A percentile compares a stretch with the other conserved stretches of the same genome.
phyloP scores from a whole-genome alignment of 1,284 basidiomycete genomes.

The Stereum hirsutum region DNA sequence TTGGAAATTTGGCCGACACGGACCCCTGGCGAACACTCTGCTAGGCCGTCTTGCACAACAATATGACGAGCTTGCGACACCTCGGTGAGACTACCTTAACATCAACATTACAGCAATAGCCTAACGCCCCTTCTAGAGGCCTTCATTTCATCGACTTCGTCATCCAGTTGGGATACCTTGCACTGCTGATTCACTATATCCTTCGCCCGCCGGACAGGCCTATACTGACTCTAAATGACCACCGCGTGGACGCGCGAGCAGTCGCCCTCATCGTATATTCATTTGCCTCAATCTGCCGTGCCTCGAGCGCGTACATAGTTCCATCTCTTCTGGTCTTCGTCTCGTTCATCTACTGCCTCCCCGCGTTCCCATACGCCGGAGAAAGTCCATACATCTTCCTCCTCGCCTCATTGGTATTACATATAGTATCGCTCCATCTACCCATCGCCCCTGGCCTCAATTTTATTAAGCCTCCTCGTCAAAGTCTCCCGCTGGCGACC shows the following conservation, averaged over 20 bases:
- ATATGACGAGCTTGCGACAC: constrained; percentile 30
- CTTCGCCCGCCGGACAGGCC: constrained; percentile 29
- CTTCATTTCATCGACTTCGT: constrained; percentile 35
- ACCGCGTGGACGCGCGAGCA: constrained; percentile 24
- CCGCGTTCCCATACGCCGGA: constrained; percentile 26
- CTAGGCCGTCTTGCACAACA: constrained; percentile 15
- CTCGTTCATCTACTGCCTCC: constrained; percentile 23
- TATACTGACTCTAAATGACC: constrained; percentile 13
- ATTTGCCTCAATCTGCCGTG: constrained; percentile 20
- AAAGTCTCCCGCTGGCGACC: constrained; percentile 32
- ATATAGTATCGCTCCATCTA: constrained; percentile 33
- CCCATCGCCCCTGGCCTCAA: constrained; percentile 32
- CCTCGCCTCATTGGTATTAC: constrained; percentile 28
- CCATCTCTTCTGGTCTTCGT: constrained; percentile 23
- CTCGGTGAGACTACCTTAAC: constrained; percentile 25
- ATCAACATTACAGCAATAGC: too few relatives aligned
- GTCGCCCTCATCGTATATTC: constrained; percentile 28
- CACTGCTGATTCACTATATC: constrained; percentile 32
- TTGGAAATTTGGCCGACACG: constrained; percentile 32
- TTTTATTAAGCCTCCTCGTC: constrained; percentile 27
- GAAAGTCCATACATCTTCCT: constrained; percentile 30
- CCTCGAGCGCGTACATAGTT: constrained; percentile 14
- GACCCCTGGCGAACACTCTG: constrained; percentile 1
- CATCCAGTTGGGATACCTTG: constrained; percentile 28
- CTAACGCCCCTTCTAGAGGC: constrained; percentile 23